A percentile compares a stretch with the other conserved stretches of the same genome.
These are phyloP conservation scores for Podospora fimiseda DNA, from an alignment of 495 filamentous ascomycete species.

Conservation along the genomic window DNA sequence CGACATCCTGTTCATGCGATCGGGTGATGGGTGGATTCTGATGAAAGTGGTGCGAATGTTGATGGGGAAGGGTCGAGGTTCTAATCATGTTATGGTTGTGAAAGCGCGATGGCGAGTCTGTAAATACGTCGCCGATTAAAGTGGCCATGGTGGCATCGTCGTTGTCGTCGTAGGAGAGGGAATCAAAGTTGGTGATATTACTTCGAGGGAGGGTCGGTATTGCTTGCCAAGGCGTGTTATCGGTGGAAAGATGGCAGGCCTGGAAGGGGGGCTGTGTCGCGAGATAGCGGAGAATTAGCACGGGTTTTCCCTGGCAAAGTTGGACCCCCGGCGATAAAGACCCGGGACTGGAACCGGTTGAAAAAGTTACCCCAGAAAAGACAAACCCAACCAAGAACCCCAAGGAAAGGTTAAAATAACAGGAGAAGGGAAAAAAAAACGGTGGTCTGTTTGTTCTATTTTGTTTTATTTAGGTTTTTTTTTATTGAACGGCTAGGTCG, in stretches of 20 bases:
- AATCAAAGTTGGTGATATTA: neutral
- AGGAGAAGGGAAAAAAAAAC: neutral
- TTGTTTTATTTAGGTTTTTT: no score
- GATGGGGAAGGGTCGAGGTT: conserved; percentile 24
- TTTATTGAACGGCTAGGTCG: no score
- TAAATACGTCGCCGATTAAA: conserved; percentile 41
- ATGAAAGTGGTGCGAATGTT: conserved; percentile 36
- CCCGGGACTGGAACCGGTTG: conserved; percentile 15
- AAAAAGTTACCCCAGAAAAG: neutral
- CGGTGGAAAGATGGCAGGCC: conserved; percentile 15
- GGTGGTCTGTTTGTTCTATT: neutral
- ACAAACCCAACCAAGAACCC: neutral
- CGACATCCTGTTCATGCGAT: conserved; percentile 33
- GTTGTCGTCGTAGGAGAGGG: conserved; percentile 2
- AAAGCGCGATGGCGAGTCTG: conserved; percentile 39
- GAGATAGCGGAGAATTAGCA: conserved; percentile 27
- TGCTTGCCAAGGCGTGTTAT: conserved; percentile 12
- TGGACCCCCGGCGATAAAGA: conserved; percentile 26
- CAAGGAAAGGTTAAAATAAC: neutral
- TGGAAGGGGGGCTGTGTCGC: conserved; percentile 20
- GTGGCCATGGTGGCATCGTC: conserved; percentile 40
- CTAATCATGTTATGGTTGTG: conserved; percentile 40
- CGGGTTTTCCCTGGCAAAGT: conserved; percentile 14
- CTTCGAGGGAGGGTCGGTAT: neutral
- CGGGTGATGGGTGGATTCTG: conserved; percentile 34